Conservation (phyloP, 2,329 filamentous ascomycete species). For the Aspergillus alliaceus region DNA sequence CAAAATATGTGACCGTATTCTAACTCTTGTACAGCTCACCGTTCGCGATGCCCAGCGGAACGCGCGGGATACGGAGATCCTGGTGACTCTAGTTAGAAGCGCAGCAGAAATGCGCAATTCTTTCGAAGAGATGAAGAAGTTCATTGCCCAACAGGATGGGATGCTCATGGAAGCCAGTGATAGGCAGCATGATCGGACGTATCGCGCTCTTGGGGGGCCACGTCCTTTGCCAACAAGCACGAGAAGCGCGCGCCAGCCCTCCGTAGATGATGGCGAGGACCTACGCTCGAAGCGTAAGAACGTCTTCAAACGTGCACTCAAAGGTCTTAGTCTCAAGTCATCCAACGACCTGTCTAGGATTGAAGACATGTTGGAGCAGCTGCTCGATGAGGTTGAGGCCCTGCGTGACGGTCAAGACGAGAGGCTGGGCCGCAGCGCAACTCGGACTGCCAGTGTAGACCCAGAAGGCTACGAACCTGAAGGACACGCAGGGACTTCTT, state of each 20-base stretch:
- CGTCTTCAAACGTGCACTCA: conserved; percentile 90
- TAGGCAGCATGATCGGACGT: conserved; percentile 81
- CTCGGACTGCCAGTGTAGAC: conserved; percentile 57
- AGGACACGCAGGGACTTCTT: conserved; percentile 73
- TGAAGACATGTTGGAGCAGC: conserved; percentile 86
- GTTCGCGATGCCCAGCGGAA: conserved; percentile 95
- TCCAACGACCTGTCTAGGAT: conserved; percentile 85
- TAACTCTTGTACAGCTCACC: conserved; percentile 63
- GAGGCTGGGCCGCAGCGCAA: conserved; percentile 24
- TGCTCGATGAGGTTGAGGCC: conserved; percentile 87
- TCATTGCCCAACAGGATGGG: conserved; percentile 86
- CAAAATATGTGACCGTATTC: not conserved
- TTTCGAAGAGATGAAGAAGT: conserved; percentile 91
- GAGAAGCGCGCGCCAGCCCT: conserved; percentile 55
- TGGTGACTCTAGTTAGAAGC: conserved; percentile 89
- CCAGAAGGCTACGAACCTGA: conserved; percentile 81
- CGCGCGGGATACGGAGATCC: conserved; percentile 91
- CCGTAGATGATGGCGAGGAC: conserved; percentile 57
- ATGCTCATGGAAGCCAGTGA: conserved; percentile 85
- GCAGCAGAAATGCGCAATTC: conserved; percentile 96
- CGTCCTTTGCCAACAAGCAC: conserved; percentile 74
- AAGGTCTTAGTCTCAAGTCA: conserved; percentile 84
- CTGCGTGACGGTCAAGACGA: conserved; percentile 62
- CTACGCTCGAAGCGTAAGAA: conserved; percentile 78
- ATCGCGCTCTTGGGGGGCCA: conserved; percentile 80